Evolutionary conservation across 495 filamentous ascomycete species (phyloP), one percentile per base, ranked within the genome.

Genomic region (Cenococcum geophilum): DNA sequence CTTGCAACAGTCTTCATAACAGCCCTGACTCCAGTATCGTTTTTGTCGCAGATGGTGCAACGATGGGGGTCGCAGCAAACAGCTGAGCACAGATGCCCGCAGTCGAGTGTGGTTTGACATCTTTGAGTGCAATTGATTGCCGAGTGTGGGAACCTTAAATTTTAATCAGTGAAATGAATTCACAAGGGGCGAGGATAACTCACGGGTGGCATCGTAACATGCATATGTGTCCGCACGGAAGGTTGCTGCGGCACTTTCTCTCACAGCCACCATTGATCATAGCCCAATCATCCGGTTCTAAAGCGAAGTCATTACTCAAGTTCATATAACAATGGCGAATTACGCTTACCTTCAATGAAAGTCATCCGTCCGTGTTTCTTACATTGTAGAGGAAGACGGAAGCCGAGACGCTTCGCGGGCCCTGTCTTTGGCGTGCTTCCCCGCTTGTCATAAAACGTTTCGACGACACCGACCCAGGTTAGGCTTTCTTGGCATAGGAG

Each of bases 241-340:
- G 63, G 16, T 11, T 61, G 35, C 77, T 76, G 2, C 63, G 59
- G 62, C 87, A 90, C 5, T 52, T 68, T 55, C 64, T 22, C 51
- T 78, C 63, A 68, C 86, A 90, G 0, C 86, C 87, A 14, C 85
- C 87, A 43, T 75, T 74, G n/a, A 76, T 68, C 73, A 76, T 67
- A 9, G 70, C 58, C 69, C 72, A 82, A 49, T 83, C 78, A 35
- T 73, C 72, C n/a, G 79, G 71, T n/a, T 79, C 75, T 62, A 42
- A 11, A 49, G 18, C 34, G 58, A 69, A 45, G 78, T 68, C 67
- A 72, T 74, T 27, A 20, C 22, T 45, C n/a, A 23, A 22, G 11
- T 34, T 37, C 14, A 16, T 20, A 5, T 23, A 32, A 32, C 4
- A 20, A 16, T n/a, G 20, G 18, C 5, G 10, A 40, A 23, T 11